Evolutionary conservation across 1,139 yeast genomes (phyloP).

Genomic region (Pneumocystis jirovecii): DNA sequence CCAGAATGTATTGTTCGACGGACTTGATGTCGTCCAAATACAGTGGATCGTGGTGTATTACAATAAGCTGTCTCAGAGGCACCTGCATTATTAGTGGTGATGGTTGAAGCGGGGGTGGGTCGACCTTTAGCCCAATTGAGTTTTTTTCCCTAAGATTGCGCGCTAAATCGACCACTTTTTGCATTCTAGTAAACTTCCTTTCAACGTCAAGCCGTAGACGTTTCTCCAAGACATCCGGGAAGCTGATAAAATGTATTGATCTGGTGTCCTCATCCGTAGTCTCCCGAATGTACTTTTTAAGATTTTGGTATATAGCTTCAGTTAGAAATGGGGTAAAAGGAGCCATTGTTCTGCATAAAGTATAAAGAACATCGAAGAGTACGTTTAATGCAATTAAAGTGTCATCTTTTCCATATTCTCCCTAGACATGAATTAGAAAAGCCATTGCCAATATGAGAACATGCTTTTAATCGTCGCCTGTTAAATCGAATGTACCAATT

Average conservation of each 20-base stretch:
- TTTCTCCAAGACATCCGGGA: constrained; percentile 75
- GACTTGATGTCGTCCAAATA: constrained; percentile 69
- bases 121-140: constrained; percentile 62
- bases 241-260: constrained; percentile 83
- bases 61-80: constrained; percentile 77
- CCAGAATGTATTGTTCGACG: constrained; percentile 62
- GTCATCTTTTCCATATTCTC: constrained; percentile 73
- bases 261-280: constrained; percentile 45
- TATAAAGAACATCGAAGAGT: constrained; percentile 74
- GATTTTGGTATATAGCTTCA: constrained; percentile 71
- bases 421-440: constrained; percentile 30
- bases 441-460: not conserved
- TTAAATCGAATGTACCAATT: constrained; percentile 98
- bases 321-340: constrained; percentile 96
- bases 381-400: constrained; percentile 79
- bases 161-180: constrained; percentile 88
- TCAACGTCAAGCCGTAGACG: constrained; percentile 61
- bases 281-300: constrained; percentile 45
- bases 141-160: constrained; percentile 95
- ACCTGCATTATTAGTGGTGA: constrained; percentile 28
- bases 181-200: constrained; percentile 83
- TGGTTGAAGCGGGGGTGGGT: not conserved
- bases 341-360: constrained; percentile 90
- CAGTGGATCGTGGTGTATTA: constrained; percentile 60
- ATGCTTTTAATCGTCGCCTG: constrained; percentile 67